Base-by-base conservation (phyloP, 306 rosid species). In the Cyclanthera cordifolia region DNA sequence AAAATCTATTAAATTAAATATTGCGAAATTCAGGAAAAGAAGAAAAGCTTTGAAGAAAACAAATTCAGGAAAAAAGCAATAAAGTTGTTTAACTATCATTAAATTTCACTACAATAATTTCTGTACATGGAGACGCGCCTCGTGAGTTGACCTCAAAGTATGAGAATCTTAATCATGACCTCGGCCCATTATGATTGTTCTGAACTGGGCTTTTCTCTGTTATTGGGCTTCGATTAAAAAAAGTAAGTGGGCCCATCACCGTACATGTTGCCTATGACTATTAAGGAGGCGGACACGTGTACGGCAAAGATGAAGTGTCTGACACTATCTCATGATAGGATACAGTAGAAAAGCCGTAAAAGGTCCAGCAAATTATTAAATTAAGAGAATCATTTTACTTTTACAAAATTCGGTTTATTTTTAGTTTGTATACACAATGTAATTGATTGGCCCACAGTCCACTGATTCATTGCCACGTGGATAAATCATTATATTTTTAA, bases 231-330 rank as follows among this genome's bases (percentile, higher is more conserved):
- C 13, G 43, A 46, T 45, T 56, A 23, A 27, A 43, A 46, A 45
- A 46, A 32, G 53, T 46, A 66, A n/a, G n/a, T n/a, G 54, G 70
- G 70, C 70, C 70, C 70, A 45, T 65, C 23, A 65, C 50, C 70
- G 54, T 65, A 45, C 70, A 45, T 45, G 53, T 25, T 37, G 34
- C 69, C 39, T 43, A 45, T 41, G 54, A 65, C 25, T 46, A 46
- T 54, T 5, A 23, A 23, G 4, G 1, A 65, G 5, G 4, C 1
- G 7, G 54, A 65, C 70, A 65, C 70, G 70, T 65, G 70, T 45
- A 65, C 70, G 70, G 70, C 8, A 45, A 45, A 15, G 70, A 46
- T 65, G 50, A 45, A 2, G 41, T 45, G 30, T 53, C 54, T 41
- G 70, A 65, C 70, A 45, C 46, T 24, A 20, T 12, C 69, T 43